Evolutionary conservation across 176 grass and related monocot genomes (phyloP), one percentile per base, ranked within the genome.

Genomic region (Saccharum spontaneum): DNA sequence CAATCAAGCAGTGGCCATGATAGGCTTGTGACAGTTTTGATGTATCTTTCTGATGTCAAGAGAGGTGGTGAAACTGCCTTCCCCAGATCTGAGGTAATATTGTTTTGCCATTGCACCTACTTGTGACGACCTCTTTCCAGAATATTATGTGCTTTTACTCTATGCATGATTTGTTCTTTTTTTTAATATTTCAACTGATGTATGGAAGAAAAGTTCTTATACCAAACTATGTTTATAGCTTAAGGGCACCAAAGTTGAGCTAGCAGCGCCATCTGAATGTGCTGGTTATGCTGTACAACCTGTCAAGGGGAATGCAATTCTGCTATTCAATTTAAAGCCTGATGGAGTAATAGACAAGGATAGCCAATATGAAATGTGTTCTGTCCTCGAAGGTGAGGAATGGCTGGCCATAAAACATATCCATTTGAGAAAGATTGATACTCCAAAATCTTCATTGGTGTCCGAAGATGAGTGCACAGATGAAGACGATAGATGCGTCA

Each of bases 21-120:
- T 84, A 81, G 37, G 43, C 23, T 89, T 76, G 87, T 81, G 43
- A 98, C 91, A 46, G 75, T 95, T 81, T 15, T 95, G 40, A 87
- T 98, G 20, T 93, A 91, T 85, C 85, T 98, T 76, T 98, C 93
- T 86, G 73, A 83, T 88, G 86, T 86, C 57, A 92, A 84, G 73
- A 28, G n/a, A 44, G 95, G 95, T 59, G 91, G 89, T 78, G 91
- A 98, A 91, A 98, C 80, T 78, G 49, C 85, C 69, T 98, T 95
- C 79, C 91, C 91, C 24, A 86, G 83, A 64, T 93, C 85, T 40
- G 75, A 95, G 95, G 92, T 98, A 84, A 87, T 41, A 59, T 40
- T 73, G 3, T 75, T 62, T 46, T 66, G 48, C 54, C 69, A 73
- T 34, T 36, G 34, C 15, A 9, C 45, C n/a, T 80, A 41, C 72